Conservation (phyloP, 208 protist genomes). For the Perkinsela sp. region DNA sequence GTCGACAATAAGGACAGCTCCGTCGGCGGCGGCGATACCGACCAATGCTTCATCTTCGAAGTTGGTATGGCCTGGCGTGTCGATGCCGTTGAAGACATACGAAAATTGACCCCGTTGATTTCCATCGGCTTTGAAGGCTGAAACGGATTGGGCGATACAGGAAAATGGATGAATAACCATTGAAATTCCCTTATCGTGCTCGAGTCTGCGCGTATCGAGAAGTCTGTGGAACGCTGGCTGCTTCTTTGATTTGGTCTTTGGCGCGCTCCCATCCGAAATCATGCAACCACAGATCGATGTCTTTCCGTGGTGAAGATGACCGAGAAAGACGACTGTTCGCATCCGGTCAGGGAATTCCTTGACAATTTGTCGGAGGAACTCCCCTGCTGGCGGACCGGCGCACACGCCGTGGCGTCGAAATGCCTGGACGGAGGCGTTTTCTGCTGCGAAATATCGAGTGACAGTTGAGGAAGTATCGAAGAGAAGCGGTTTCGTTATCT, state of each 20-base stretch:
- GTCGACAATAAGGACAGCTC: conserved; percentile 83
- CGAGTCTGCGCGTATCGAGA: conserved; percentile 9
- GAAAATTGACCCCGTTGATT: conserved; percentile 38
- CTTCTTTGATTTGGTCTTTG: background rate
- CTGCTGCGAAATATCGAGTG: conserved; percentile 5
- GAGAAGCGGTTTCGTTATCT: conserved; percentile 62
- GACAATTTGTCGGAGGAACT: conserved; percentile 7
- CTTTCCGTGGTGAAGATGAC: conserved; percentile 87
- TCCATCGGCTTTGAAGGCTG: conserved; percentile 10
- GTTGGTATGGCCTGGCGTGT: conserved; percentile 92
- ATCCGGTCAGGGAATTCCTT: conserved; percentile 24
- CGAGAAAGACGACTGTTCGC: conserved; percentile 74
- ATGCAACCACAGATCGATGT: conserved; percentile 71
- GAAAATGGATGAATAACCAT: conserved; percentile 29
- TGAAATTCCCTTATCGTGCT: conserved; percentile 21
- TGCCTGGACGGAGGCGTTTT: conserved; percentile 18
- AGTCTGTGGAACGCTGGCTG: background rate
- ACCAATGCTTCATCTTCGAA: conserved; percentile 80
- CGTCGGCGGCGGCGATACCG: conserved; percentile 75
- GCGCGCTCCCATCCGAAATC: conserved; percentile 3
- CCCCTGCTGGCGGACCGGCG: background rate
- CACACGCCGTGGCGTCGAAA: conserved; percentile 6
- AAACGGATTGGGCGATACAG: conserved; percentile 19
- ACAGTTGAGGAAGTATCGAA: conserved; percentile 19
- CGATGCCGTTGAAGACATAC: conserved; percentile 76